Evolutionary conservation across 805 yeast genomes (phyloP).

Genomic region (Blastobotrys parvus): DNA sequence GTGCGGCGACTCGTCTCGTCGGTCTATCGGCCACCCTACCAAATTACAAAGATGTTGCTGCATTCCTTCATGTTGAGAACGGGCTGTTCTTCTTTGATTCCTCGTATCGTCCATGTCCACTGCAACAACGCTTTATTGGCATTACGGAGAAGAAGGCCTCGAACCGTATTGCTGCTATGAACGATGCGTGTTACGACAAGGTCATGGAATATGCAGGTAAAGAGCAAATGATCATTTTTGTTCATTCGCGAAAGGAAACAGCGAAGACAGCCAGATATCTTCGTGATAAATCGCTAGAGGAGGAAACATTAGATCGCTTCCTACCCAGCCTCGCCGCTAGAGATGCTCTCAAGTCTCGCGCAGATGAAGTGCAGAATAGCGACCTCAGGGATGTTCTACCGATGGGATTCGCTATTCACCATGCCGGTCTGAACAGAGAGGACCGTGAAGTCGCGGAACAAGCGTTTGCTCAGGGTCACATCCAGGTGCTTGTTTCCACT

Average conservation of each 20-base stretch:
- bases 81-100: constrained; percentile 80
- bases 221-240: constrained; percentile 82
- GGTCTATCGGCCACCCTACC: constrained; percentile 93
- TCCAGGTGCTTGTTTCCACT: constrained; percentile 79
- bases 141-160: constrained; percentile 76
- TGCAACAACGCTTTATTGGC: constrained; percentile 82
- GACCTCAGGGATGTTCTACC: constrained; percentile 53
- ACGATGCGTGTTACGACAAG: constrained; percentile 82
- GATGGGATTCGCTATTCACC: constrained; percentile 80
- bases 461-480: constrained; percentile 76
- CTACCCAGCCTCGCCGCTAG: constrained; percentile 48
- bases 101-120: constrained; percentile 83
- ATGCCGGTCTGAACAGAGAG: constrained; percentile 71
- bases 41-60: constrained; percentile 78
- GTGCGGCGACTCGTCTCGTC: constrained; percentile 54
- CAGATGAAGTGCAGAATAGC: constrained; percentile 44
- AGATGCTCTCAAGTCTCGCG: constrained; percentile 58
- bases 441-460: constrained; percentile 80
- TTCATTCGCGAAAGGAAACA: constrained; percentile 91
- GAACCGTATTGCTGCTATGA: constrained; percentile 72
- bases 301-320: constrained; percentile 39
- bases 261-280: constrained; percentile 72
- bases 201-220: constrained; percentile 54
- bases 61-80: constrained; percentile 58
- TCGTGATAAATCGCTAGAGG: constrained; percentile 50